Evolutionary conservation across 2,329 filamentous ascomycete species (phyloP).

Genomic region (Penicillium sp.): DNA sequence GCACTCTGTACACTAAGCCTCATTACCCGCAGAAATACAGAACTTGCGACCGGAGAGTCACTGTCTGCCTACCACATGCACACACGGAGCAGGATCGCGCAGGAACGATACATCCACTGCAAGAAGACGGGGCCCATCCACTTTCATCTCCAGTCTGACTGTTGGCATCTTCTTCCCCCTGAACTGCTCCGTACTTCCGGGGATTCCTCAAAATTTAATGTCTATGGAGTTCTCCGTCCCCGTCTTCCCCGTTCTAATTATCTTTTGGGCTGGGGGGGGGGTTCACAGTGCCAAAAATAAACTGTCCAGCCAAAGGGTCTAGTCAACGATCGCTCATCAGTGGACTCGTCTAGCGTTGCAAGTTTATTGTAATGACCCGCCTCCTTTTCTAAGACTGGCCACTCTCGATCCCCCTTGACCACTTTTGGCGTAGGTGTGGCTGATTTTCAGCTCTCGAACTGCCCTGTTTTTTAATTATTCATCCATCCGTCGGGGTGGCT

Average conservation of each 20-base stretch:
- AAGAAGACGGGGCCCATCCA: not conserved
- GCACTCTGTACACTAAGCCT: not conserved
- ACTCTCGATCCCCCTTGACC: slow-evolving; percentile 6
- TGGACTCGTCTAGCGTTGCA: slow-evolving; percentile 23
- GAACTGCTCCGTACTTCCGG: not conserved
- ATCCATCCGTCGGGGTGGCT: not conserved
- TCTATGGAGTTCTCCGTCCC: not conserved
- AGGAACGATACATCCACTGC: slow-evolving; percentile 18
- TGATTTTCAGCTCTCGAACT: not conserved
- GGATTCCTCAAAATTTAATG: not conserved
- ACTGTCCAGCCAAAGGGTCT: slow-evolving; percentile 7
- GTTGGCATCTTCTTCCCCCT: not conserved
- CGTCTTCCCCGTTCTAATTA: not conserved
- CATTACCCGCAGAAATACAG: not conserved
- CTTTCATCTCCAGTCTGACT: not conserved
- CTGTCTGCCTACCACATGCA: not conserved
- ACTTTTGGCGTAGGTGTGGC: slow-evolving; percentile 19
- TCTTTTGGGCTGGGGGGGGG: not conserved
- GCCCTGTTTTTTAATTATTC: not conserved
- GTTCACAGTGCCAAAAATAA: slow-evolving; percentile 3
- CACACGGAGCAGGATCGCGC: slow-evolving; percentile 3
- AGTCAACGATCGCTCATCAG: slow-evolving; percentile 20
- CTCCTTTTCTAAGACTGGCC: slow-evolving; percentile 3
- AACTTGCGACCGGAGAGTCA: not conserved
- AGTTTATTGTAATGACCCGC: slow-evolving; percentile 19